Evolutionary conservation across 2,329 filamentous ascomycete species (phyloP).

Genomic region (Microsporum ferrugineum): DNA sequence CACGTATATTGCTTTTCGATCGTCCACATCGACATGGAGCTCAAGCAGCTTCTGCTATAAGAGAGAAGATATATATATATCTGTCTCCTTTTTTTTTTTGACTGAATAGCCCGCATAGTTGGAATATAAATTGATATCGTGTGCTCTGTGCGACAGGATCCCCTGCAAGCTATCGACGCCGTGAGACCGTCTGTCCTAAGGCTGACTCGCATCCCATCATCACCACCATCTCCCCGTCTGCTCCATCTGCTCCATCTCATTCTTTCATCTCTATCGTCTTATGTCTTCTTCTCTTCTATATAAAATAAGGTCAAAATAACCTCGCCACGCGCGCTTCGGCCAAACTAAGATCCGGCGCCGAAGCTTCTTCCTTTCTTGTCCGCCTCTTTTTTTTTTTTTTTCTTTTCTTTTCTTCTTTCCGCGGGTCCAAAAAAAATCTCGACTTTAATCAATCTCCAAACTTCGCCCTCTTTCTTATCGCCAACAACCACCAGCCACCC

Average conservation of each 20-base stretch:
- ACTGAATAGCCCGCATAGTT: too few species aligned
- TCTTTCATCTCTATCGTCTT: background rate
- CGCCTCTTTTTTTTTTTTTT: background rate
- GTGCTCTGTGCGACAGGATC: background rate
- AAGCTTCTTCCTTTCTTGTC: background rate
- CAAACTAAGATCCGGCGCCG: conserved; percentile 1
- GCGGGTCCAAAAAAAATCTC: background rate
- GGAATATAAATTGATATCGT: background rate
- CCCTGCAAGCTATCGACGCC: background rate
- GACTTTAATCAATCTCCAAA: background rate
- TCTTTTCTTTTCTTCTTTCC: background rate
- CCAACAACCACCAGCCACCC: background rate
- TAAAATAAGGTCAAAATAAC: background rate
- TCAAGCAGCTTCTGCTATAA: background rate
- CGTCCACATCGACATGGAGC: background rate
- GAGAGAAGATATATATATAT: background rate
- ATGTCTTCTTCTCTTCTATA: background rate
- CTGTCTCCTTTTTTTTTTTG: background rate
- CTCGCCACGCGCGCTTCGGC: conserved; percentile 3
- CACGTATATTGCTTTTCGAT: conserved; percentile 1
- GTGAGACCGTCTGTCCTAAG: background rate
- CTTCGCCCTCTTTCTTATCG: background rate
- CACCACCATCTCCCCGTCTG: background rate
- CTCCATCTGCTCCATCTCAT: background rate
- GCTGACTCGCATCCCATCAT: background rate